Conservation (phyloP, 148 eudicot genomes). For the Linanthus parryae region DNA sequence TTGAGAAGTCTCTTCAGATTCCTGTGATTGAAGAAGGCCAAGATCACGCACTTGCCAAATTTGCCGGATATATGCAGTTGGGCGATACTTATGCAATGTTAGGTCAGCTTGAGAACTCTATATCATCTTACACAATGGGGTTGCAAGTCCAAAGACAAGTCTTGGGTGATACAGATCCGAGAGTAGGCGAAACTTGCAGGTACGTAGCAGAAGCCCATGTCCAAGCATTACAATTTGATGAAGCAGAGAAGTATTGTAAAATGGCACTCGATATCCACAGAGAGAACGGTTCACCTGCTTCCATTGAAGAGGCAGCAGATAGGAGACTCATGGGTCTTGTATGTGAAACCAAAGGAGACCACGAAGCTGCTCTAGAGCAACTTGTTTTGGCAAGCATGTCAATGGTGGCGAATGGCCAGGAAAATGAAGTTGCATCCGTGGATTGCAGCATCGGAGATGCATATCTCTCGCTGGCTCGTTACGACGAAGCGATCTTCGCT, state of each 20-base stretch:
- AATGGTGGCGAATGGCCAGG: slow-evolving; percentile 94
- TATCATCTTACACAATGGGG: slow-evolving; percentile 61
- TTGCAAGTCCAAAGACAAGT: slow-evolving; percentile 67
- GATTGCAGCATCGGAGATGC: slow-evolving; percentile 97
- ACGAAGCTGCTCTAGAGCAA: slow-evolving; percentile 93
- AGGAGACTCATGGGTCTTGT: slow-evolving; percentile 97
- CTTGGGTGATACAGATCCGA: slow-evolving; percentile 70
- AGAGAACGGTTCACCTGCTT: slow-evolving; percentile 62
- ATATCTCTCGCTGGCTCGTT: slow-evolving; percentile 66
- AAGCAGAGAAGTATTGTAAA: slow-evolving; percentile 80
- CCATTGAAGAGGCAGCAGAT: slow-evolving; percentile 94
- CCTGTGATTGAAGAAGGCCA: slow-evolving; percentile 60
- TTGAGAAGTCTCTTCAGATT: slow-evolving; percentile 72
- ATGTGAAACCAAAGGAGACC: slow-evolving; percentile 83
- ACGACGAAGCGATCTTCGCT: slow-evolving; percentile 89
- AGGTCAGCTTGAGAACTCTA: slow-evolving; percentile 82
- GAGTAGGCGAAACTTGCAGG: slow-evolving; percentile 94
- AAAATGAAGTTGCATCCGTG: slow-evolving; percentile 84
- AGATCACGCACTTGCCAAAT: slow-evolving; percentile 89
- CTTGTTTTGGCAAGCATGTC: slow-evolving; percentile 96
- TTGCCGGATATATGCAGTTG: slow-evolving; percentile 95
- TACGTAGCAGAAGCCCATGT: slow-evolving; percentile 94
- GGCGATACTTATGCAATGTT: slow-evolving; percentile 91
- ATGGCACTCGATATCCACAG: slow-evolving; percentile 85
- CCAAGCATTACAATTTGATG: slow-evolving; percentile 88